phyloP scores from a whole-genome alignment of 768 basidiomycete genomes.

The Lentinula detonsa region DNA sequence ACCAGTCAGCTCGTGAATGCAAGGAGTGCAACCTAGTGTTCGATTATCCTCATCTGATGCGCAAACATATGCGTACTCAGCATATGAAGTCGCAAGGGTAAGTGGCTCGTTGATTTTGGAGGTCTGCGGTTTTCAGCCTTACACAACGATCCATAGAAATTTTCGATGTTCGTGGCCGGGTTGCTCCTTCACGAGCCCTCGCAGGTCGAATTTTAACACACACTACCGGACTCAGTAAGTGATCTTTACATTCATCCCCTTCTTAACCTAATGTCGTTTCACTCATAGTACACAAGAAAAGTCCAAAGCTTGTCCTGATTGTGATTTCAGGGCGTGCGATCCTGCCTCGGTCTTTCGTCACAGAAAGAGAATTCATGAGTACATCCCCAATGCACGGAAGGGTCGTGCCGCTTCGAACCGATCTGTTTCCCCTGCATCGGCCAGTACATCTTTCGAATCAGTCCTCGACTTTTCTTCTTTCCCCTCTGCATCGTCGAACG shows the following conservation, averaged over 20 bases:
- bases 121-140: background rate
- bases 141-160: background rate
- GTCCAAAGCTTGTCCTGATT: background rate
- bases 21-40: background rate
- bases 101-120: background rate
- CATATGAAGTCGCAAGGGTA: background rate
- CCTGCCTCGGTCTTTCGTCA: background rate
- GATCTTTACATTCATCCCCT: background rate
- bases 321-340: background rate
- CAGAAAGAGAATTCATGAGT: slow-evolving; percentile 3
- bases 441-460: background rate
- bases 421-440: background rate
- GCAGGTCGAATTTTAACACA: background rate
- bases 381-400: background rate
- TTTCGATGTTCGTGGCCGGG: background rate
- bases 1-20: background rate
- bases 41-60: background rate
- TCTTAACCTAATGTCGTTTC: background rate
- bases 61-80: background rate
- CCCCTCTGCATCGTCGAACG: background rate
- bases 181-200: background rate
- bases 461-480: background rate
- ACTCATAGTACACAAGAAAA: background rate
- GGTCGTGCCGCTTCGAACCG: background rate
- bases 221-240: slow-evolving; percentile 4